phyloP scores from a whole-genome alignment of 805 yeast species.

The Saturnispora bothae region DNA sequence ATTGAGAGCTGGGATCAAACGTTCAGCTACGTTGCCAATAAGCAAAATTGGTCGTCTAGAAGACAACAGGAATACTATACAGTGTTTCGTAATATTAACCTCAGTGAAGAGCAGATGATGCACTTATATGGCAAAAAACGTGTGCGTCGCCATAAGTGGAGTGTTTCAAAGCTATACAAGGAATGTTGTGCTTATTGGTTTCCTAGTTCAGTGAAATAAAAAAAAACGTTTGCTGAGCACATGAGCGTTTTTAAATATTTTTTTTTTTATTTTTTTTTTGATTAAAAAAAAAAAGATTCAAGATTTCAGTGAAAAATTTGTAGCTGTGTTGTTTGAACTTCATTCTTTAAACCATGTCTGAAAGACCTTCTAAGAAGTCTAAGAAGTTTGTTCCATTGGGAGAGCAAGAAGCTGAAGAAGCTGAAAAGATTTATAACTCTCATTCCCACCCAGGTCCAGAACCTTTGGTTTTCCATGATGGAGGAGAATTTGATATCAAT shows the following conservation, averaged over 20 bases:
- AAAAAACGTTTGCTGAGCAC: conserved; percentile 1
- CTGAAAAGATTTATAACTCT: conserved; percentile 38
- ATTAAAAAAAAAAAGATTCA: neutral
- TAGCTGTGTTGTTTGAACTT: neutral
- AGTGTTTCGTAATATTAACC: neutral
- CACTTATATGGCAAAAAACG: neutral
- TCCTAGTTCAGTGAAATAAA: too few species aligned
- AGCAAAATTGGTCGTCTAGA: neutral
- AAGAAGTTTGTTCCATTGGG: conserved; percentile 47
- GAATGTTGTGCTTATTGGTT: neutral
- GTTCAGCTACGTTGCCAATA: neutral
- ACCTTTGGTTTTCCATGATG: conserved; percentile 45
- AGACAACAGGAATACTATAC: neutral
- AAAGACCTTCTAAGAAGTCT: conserved; percentile 39
- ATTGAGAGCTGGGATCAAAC: neutral
- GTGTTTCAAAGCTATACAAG: neutral
- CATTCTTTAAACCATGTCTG: conserved; percentile 15
- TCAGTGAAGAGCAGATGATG: neutral
- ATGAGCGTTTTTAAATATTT: neutral
- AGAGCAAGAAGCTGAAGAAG: conserved; percentile 61
- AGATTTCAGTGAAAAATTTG: conserved; percentile 1
- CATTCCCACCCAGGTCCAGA: conserved; percentile 26
- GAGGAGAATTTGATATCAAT: conserved; percentile 49
- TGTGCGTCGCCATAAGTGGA: neutral
- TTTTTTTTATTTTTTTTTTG: neutral